Conservation (phyloP, 164 flowering plant species). For the Piper longum region DNA sequence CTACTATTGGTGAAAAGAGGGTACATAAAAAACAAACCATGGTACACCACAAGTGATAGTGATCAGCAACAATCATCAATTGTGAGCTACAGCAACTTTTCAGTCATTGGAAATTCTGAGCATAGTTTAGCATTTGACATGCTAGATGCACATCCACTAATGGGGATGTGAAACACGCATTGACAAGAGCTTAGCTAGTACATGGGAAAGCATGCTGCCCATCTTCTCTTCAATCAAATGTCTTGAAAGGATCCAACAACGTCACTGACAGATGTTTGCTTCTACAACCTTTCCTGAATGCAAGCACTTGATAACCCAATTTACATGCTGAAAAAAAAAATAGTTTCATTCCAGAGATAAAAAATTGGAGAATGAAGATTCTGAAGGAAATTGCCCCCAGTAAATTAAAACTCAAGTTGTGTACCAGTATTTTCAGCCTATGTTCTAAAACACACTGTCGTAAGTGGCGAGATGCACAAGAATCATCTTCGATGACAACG, state of each 20-base stretch:
- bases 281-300: conserved; percentile 37
- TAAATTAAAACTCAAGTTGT: conserved; percentile 8
- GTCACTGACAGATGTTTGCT: conserved; percentile 4
- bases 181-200: no score
- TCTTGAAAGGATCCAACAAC: background rate
- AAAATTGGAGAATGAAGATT: background rate
- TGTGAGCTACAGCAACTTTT: no score
- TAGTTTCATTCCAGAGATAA: background rate
- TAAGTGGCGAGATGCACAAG: conserved; percentile 54
- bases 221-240: no score
- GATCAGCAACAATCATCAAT: no score
- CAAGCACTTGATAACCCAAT: conserved; percentile 71
- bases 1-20: no score
- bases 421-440: conserved; percentile 51
- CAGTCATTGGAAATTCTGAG: no score
- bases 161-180: no score
- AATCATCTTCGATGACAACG: conserved; percentile 46
- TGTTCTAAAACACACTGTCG: conserved; percentile 59
- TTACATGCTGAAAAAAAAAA: conserved; percentile 37
- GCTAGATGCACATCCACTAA: no score
- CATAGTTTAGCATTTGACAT: no score
- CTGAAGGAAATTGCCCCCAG: background rate
- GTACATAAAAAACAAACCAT: no score
- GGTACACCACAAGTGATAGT: no score
- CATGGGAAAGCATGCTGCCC: no score